Evolutionary conservation across 2,329 filamentous ascomycete genomes (phyloP), one percentile per base, ranked within the genome.

Genomic region (Fusarium udum): DNA sequence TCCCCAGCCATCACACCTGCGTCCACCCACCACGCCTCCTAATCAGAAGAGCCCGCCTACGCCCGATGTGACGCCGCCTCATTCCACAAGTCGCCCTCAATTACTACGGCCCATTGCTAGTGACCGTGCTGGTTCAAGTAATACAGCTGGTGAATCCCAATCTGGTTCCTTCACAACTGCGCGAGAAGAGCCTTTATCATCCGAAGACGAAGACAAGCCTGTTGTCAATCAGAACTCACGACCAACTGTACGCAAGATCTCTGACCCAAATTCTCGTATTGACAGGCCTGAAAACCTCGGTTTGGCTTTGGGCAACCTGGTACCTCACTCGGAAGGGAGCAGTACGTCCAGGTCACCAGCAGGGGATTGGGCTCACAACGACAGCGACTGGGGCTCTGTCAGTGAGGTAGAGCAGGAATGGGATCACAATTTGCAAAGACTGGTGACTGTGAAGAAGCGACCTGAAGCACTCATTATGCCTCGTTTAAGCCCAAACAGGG

Each of bases 101-200:
- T 78, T 82, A 60, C 78, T 84, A 51, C 87, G 88, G 37, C 86
- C 87, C 24, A 79, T 81, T 24, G 77, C 85, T 49, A 82, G 81
- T 70, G 87, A 90, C 71, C 86, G 87, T 39, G 80, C 83, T 43
- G 80, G 82, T 28, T 88, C 87, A 37, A 88, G 88, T 69, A 81
- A 85, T 15, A 91, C 86, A 15, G 89, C 86, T 12, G 86, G 85
- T 4, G 91, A 89, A 59, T 90, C 88, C n/a, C 87, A 87, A 43
- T 87, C 90, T 28, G 91, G 92, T 60, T 94, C 92, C 2, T 95
- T 94, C 78, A 90, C 84, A 73, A 95, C 93, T 6, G 92, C 92
- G 9, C 86, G 85, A 43, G 92, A 95, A 80, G 87, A 88, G 49
- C 87, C 88, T 3, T 86, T 86, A 24, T 89, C 89, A 3, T 92